Percentiles rank a stretch among this genome's conserved stretches.
These are phyloP conservation scores for Nitzschia palea DNA, from an alignment of 108 stramenopile species.

Conservation along the genomic window DNA sequence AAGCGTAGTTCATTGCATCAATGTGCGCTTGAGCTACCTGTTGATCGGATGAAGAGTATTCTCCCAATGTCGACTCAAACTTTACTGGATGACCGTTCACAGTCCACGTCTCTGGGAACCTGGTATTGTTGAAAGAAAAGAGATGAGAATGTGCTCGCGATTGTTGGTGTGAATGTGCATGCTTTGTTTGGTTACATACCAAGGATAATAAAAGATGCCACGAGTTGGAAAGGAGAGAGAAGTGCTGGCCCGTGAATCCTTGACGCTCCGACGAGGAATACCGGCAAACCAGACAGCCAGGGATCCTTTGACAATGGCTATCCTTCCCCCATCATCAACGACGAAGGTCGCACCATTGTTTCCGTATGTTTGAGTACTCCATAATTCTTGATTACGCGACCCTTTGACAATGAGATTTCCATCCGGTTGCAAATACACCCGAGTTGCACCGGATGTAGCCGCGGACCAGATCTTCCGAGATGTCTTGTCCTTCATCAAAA, in stretches of 20 bases:
- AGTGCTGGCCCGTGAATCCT: slow-evolving; percentile 8
- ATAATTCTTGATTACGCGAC: not conserved
- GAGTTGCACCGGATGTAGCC: not conserved
- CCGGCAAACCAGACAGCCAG: slow-evolving; percentile 22
- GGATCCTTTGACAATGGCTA: not conserved
- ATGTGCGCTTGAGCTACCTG: slow-evolving; percentile 17
- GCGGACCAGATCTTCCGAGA: slow-evolving; percentile 15
- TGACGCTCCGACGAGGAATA: slow-evolving; percentile 20
- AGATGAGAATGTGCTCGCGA: not conserved
- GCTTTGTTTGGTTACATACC: no score
- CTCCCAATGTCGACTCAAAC: slow-evolving; percentile 19
- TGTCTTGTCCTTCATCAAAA: slow-evolving; percentile 19
- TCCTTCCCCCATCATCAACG: slow-evolving; percentile 27
- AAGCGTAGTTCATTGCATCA: slow-evolving; percentile 29
- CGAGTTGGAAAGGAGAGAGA: slow-evolving; percentile 18
- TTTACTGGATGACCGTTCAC: slow-evolving; percentile 11
- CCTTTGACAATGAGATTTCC: slow-evolving; percentile 25
- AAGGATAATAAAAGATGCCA: slow-evolving; percentile 32
- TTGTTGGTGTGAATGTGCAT: no score
- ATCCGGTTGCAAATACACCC: slow-evolving; percentile 17
- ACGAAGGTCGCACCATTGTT: slow-evolving; percentile 12
- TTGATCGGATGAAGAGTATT: slow-evolving; percentile 13
- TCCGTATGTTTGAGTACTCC: slow-evolving; percentile 14
- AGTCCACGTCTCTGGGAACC: slow-evolving; percentile 32
- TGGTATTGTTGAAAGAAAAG: not conserved